Conservation (phyloP, 257 asterid genomes). For the Solanum medicagineum region DNA sequence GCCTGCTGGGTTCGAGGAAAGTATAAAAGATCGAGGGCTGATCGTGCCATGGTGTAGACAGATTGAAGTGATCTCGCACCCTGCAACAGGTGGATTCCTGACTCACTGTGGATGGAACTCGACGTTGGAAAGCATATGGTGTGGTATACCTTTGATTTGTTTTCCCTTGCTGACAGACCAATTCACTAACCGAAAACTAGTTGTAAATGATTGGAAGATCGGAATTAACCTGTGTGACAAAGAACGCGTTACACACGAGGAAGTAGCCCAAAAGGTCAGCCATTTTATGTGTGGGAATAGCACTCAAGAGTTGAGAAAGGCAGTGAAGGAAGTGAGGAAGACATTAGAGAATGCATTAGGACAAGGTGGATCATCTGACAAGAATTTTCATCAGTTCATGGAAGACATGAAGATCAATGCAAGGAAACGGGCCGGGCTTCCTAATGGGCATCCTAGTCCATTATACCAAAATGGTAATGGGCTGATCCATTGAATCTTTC, state of each 20-base stretch:
- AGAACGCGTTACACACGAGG: conserved; percentile 23
- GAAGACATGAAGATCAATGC: conserved; percentile 33
- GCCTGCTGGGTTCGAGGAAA: conserved; percentile 26
- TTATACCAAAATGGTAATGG: neutral
- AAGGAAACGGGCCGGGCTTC: conserved; percentile 18
- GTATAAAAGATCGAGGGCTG: conserved; percentile 27
- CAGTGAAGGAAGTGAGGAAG: conserved; percentile 32
- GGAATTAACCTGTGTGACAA: conserved; percentile 48
- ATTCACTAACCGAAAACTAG: conserved; percentile 56
- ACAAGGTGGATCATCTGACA: conserved; percentile 46
- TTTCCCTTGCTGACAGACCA: conserved; percentile 60
- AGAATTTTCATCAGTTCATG: conserved; percentile 27
- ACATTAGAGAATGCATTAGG: conserved; percentile 37
- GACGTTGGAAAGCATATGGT: conserved; percentile 53
- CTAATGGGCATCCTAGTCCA: conserved; percentile 3
- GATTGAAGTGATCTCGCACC: conserved; percentile 48
- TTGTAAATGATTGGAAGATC: conserved; percentile 63
- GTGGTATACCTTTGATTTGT: conserved; percentile 42
- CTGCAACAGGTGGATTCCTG: conserved; percentile 49
- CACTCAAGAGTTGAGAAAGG: conserved; percentile 24
- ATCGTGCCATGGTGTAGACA: conserved; percentile 62
- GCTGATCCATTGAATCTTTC: neutral
- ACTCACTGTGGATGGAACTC: conserved; percentile 86
- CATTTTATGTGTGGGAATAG: conserved; percentile 34
- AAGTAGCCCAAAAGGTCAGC: conserved; percentile 34